Percentiles rank a stretch among this genome's conserved stretches.
phyloP scores from a whole-genome alignment of 108 stramenopile species.

The Cyclotella sp. region DNA sequence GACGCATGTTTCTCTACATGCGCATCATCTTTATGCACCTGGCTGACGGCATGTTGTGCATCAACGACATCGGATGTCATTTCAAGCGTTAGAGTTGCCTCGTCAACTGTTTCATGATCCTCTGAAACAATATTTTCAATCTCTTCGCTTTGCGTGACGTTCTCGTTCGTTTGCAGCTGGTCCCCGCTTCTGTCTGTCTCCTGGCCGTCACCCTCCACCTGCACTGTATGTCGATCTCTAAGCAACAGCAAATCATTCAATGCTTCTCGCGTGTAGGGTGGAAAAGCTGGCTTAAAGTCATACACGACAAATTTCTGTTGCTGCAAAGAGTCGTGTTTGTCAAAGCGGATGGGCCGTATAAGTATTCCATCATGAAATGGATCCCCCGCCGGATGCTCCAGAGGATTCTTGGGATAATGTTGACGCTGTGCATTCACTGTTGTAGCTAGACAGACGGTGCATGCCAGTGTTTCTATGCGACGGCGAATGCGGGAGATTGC shows the following conservation, averaged over 20 bases:
- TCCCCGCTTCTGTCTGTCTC: neutral
- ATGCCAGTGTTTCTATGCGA: neutral
- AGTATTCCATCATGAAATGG: neutral
- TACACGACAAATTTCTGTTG: constrained; percentile 20
- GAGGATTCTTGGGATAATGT: neutral
- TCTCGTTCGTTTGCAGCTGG: neutral
- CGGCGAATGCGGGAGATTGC: too few relatives aligned
- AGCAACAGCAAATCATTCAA: constrained; percentile 23
- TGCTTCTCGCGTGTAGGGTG: constrained; percentile 29
- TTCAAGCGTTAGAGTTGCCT: neutral
- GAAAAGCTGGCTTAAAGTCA: constrained; percentile 42
- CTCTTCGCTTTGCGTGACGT: neutral
- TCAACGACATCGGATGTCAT: neutral
- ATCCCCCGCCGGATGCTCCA: neutral
- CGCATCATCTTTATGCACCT: too few relatives aligned
- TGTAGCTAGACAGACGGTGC: neutral
- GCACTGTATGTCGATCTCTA: neutral
- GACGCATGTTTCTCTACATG: too few relatives aligned
- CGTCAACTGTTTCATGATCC: neutral
- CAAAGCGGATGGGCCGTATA: neutral
- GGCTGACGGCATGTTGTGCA: neutral
- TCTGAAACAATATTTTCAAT: neutral
- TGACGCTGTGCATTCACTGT: neutral
- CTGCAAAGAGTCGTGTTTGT: too few relatives aligned
- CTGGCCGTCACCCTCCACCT: neutral